Evolutionary conservation across 1,139 yeast genomes (phyloP).

Genomic region (Maudiozyma humilis): DNA sequence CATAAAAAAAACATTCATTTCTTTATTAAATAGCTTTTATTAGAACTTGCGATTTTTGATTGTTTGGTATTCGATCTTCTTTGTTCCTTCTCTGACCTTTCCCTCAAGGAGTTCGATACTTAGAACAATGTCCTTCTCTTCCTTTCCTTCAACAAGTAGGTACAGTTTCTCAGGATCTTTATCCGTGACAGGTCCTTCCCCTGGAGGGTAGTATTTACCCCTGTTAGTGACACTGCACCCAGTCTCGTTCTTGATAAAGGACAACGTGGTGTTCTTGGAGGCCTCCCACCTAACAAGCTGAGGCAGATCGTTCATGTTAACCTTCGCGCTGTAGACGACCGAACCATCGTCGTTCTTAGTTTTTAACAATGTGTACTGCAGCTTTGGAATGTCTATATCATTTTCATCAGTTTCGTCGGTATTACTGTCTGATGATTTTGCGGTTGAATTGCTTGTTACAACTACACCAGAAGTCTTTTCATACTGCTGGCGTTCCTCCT

Average conservation of each 20-base stretch:
- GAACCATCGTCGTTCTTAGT: constrained; percentile 42
- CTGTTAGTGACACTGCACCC: constrained; percentile 74
- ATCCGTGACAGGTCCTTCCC: constrained; percentile 39
- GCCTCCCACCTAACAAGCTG: constrained; percentile 79
- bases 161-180: constrained; percentile 68
- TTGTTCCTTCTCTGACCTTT: constrained; percentile 52
- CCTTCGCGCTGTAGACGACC: constrained; percentile 58
- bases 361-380: constrained; percentile 30
- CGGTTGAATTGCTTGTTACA: constrained; percentile 18
- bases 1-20: not conserved
- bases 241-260: constrained; percentile 62
- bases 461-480: constrained; percentile 11
- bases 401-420: constrained; percentile 33
- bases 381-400: constrained; percentile 54
- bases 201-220: constrained; percentile 64
- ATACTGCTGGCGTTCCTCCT: constrained; percentile 40
- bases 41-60: constrained; percentile 24
- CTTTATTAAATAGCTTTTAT: not conserved
- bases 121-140: constrained; percentile 52
- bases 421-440: constrained; percentile 12
- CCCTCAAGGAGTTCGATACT: constrained; percentile 61
- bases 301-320: constrained; percentile 80
- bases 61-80: constrained; percentile 23
- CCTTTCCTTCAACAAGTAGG: constrained; percentile 69
- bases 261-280: constrained; percentile 58